Percentiles rank a stretch among this genome's conserved stretches.
Conservation (phyloP, 2,329 filamentous ascomycete species). For the Teratosphaeria viscida region DNA sequence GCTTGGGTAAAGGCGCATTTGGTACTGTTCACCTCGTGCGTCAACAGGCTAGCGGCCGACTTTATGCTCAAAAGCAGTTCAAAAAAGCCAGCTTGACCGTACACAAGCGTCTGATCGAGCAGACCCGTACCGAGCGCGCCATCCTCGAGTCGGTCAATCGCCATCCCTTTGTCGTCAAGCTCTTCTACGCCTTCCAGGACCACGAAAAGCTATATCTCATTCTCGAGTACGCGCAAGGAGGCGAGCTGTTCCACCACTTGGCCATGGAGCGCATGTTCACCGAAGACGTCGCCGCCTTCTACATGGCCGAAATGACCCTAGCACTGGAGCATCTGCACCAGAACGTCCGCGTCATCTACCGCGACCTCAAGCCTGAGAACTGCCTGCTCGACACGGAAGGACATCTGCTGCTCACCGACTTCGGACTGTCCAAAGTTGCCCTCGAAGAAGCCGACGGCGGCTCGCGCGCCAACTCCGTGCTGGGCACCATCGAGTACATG, state of each 20-base stretch:
- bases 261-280: conserved; percentile 91
- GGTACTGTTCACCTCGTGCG: conserved; percentile 91
- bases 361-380: conserved; percentile 95
- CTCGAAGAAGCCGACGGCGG: conserved; percentile 51
- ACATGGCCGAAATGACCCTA: conserved; percentile 96
- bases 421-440: conserved; percentile 90
- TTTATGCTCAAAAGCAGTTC: conserved; percentile 98
- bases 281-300: conserved; percentile 82
- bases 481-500: conserved; percentile 98
- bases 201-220: conserved; percentile 96
- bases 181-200: conserved; percentile 97
- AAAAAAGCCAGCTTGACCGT: conserved; percentile 93
- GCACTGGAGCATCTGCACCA: conserved; percentile 89
- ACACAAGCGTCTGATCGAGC: conserved; percentile 90
- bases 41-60: conserved; percentile 72
- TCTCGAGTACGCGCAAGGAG: conserved; percentile 92
- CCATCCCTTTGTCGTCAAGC: conserved; percentile 94
- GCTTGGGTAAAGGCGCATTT: conserved; percentile 91
- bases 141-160: conserved; percentile 94
- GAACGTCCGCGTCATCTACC: conserved; percentile 87
- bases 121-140: conserved; percentile 91
- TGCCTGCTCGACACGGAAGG: conserved; percentile 86
- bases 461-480: conserved; percentile 69
- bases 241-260: conserved; percentile 92
- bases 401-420: conserved; percentile 89